Evolutionary conservation across 129 eudicot species (phyloP).

Genomic region (Escallonia rubra): DNA sequence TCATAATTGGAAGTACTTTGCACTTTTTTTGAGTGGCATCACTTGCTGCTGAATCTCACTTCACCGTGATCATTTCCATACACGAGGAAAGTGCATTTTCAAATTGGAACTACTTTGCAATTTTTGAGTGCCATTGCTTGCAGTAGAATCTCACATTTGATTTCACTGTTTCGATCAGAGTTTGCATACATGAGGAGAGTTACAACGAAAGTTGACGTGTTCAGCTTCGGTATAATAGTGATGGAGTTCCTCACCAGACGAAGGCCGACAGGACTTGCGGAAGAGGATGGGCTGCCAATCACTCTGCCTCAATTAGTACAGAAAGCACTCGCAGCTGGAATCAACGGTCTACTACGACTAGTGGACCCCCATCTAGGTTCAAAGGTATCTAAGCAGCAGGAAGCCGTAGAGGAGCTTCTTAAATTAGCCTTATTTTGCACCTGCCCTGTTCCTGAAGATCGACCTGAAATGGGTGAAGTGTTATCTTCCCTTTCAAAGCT

Average conservation of each 20-base stretch:
- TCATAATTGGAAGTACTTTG: too few species aligned
- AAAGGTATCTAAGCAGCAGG: conserved; percentile 32
- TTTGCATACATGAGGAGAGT: conserved; percentile 76
- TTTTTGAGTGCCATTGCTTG: neutral
- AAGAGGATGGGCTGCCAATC: conserved; percentile 50
- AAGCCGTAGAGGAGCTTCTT: conserved; percentile 47
- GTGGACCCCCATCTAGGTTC: conserved; percentile 57
- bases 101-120: too few species aligned
- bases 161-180: conserved; percentile 38
- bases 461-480: conserved; percentile 73
- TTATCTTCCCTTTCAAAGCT: conserved; percentile 58
- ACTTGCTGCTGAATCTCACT: too few species aligned
- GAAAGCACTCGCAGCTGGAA: conserved; percentile 37
- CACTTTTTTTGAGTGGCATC: too few species aligned
- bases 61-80: too few species aligned
- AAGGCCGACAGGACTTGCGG: conserved; percentile 70
- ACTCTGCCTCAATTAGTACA: conserved; percentile 62
- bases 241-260: conserved; percentile 73
- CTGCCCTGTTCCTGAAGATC: conserved; percentile 45
- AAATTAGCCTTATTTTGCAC: conserved; percentile 74
- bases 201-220: conserved; percentile 89
- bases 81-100: too few species aligned
- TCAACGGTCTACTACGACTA: conserved; percentile 25
- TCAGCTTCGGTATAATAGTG: conserved; percentile 78
- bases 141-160: neutral